Conservation (phyloP, 345 rosid species). For the Jatropha curcas region DNA sequence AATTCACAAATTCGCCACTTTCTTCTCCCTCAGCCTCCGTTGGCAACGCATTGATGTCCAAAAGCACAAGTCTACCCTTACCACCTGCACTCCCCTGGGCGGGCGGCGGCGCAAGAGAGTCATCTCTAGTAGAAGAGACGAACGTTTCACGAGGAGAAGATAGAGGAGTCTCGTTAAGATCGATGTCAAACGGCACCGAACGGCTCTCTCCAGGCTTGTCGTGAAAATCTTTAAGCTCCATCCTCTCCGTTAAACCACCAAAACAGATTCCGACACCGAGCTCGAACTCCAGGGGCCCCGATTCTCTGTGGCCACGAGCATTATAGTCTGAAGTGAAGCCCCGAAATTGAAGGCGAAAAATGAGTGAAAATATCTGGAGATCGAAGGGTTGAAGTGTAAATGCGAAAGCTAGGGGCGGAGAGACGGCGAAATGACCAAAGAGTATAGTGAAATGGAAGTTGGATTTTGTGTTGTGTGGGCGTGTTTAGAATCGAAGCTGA, state of each 20-base stretch:
- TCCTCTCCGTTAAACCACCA: background rate
- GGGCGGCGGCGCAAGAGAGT: background rate
- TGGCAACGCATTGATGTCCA: slow-evolving; percentile 40
- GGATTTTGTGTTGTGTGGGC: background rate
- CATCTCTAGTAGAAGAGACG: background rate
- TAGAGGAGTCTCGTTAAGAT: slow-evolving; percentile 38
- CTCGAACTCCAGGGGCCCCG: background rate
- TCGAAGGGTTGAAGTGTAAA: background rate
- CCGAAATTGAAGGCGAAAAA: background rate
- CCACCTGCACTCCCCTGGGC: background rate
- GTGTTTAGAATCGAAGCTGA: slow-evolving; percentile 20
- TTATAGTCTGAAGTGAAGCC: background rate
- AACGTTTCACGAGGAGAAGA: slow-evolving; percentile 29
- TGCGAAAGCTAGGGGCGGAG: background rate
- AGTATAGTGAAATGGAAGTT: background rate
- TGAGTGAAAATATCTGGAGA: background rate
- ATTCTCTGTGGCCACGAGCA: slow-evolving; percentile 3
- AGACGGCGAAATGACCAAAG: background rate
- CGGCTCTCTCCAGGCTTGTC: slow-evolving; percentile 5
- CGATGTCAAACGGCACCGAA: slow-evolving; percentile 32
- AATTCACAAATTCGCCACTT: slow-evolving; percentile 3
- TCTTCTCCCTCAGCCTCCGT: slow-evolving; percentile 27
- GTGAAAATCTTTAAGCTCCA: slow-evolving; percentile 16
- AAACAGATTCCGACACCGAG: background rate
- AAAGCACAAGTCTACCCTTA: slow-evolving; percentile 13